Evolutionary conservation across 2,329 filamentous ascomycete species (phyloP).

Genomic region (Aspergillus sp.): DNA sequence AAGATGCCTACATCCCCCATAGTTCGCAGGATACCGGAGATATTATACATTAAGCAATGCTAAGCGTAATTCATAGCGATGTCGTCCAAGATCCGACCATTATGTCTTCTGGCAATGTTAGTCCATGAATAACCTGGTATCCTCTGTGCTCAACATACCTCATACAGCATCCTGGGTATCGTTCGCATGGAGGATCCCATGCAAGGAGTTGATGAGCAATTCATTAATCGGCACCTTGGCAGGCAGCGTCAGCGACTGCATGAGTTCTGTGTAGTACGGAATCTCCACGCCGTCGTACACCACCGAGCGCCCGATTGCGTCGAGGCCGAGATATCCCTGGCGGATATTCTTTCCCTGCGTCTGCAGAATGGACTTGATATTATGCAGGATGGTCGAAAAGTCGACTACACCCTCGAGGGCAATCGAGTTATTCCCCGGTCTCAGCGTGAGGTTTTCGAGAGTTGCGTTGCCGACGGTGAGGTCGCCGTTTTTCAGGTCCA

Average conservation of each 20-base stretch:
- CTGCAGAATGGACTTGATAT: slow-evolving; percentile 15
- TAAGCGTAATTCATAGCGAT: too few species aligned
- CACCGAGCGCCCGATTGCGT: slow-evolving; percentile 12
- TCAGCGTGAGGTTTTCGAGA: slow-evolving; percentile 14
- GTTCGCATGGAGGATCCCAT: slow-evolving; percentile 1
- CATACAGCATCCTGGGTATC: neutral
- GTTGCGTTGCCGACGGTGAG: slow-evolving; percentile 19
- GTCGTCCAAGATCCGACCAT: too few species aligned
- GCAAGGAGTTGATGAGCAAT: slow-evolving; percentile 18
- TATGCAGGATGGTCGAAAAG: slow-evolving; percentile 11
- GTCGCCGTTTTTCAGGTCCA: slow-evolving; percentile 20
- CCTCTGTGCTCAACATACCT: too few species aligned
- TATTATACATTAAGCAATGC: too few species aligned
- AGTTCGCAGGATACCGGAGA: too few species aligned
- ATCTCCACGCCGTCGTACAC: slow-evolving; percentile 17
- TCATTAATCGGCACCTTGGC: slow-evolving; percentile 15
- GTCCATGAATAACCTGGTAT: too few species aligned
- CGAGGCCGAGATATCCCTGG: slow-evolving; percentile 1
- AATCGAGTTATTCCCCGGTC: slow-evolving; percentile 21
- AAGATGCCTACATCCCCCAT: too few species aligned
- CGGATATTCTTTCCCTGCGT: slow-evolving; percentile 14
- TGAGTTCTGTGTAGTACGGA: slow-evolving; percentile 20
- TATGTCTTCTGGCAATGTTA: too few species aligned
- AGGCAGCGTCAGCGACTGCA: slow-evolving; percentile 15
- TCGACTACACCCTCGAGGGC: slow-evolving; percentile 19